Conservation (phyloP, 164 flowering plant genomes). For the Amborella trichopoda region DNA sequence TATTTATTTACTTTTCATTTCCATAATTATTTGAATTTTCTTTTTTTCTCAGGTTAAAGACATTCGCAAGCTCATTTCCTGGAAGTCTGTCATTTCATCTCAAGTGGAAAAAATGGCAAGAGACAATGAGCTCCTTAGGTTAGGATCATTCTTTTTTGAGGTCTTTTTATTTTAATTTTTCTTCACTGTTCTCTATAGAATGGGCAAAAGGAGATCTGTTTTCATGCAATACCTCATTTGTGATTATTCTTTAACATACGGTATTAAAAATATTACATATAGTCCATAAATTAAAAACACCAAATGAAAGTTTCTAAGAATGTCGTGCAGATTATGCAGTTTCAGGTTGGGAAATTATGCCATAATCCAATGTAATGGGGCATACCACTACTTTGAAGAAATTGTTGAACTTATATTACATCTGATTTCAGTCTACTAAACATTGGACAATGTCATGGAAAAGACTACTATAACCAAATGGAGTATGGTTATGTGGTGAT, state of each 20-base stretch:
- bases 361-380: too few species aligned
- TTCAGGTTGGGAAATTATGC: too few species aligned
- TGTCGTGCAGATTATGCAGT: background rate
- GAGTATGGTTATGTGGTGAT: too few species aligned
- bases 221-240: background rate
- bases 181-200: background rate
- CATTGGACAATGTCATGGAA: too few species aligned
- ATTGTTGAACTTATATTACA: too few species aligned
- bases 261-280: background rate
- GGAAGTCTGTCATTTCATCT: constrained; percentile 64
- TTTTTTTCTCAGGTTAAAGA: constrained; percentile 51
- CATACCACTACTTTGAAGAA: too few species aligned
- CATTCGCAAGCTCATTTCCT: constrained; percentile 44
- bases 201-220: background rate
- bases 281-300: background rate
- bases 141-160: constrained; percentile 1
- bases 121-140: constrained; percentile 81
- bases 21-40: background rate
- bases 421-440: too few species aligned
- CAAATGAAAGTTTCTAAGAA: background rate
- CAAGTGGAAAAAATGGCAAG: constrained; percentile 45
- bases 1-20: too few species aligned
- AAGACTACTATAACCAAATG: too few species aligned
- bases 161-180: background rate
- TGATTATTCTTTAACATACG: background rate